Percentiles rank a stretch among this genome's conserved stretches.
phyloP scores from a whole-genome alignment of 352 stramenopile genomes.

The Pythium aquatile region DNA sequence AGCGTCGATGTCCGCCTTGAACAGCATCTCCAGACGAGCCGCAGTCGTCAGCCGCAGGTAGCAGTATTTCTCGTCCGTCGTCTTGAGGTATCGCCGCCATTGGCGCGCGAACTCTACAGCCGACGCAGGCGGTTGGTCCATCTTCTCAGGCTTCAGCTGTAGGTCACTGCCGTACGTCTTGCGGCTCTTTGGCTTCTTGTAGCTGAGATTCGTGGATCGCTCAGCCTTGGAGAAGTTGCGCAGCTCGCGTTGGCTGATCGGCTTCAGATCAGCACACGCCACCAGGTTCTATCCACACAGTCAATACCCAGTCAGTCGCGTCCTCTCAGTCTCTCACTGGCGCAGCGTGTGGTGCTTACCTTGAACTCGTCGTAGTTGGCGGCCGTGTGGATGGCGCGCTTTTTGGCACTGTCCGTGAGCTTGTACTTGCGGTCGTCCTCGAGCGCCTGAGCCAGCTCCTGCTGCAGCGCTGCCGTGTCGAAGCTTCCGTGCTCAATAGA shows the following conservation, averaged over 20 bases:
- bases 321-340: too few species aligned
- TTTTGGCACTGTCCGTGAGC: constrained; percentile 85
- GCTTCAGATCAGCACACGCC: constrained; percentile 80
- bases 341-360: constrained; percentile 25
- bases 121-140: constrained; percentile 34
- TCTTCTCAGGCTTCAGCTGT: constrained; percentile 26
- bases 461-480: constrained; percentile 68
- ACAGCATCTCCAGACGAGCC: constrained; percentile 44
- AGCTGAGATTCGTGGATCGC: constrained; percentile 66
- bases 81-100: constrained; percentile 67
- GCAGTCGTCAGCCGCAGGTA: constrained; percentile 65
- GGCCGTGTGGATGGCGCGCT: constrained; percentile 83
- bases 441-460: constrained; percentile 66
- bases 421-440: constrained; percentile 85
- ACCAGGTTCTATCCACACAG: constrained; percentile 62
- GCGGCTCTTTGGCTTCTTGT: constrained; percentile 34
- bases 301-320: background rate
- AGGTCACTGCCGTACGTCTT: constrained; percentile 33
- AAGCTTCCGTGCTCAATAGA: constrained; percentile 79
- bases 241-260: constrained; percentile 73
- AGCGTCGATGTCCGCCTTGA: constrained; percentile 67
- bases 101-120: constrained; percentile 66
- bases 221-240: constrained; percentile 48
- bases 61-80: constrained; percentile 55
- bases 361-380: constrained; percentile 87